These are phyloP conservation scores for Cyclocybe cylindracea DNA, from an alignment of 768 basidiomycete species.

Conservation along the genomic window DNA sequence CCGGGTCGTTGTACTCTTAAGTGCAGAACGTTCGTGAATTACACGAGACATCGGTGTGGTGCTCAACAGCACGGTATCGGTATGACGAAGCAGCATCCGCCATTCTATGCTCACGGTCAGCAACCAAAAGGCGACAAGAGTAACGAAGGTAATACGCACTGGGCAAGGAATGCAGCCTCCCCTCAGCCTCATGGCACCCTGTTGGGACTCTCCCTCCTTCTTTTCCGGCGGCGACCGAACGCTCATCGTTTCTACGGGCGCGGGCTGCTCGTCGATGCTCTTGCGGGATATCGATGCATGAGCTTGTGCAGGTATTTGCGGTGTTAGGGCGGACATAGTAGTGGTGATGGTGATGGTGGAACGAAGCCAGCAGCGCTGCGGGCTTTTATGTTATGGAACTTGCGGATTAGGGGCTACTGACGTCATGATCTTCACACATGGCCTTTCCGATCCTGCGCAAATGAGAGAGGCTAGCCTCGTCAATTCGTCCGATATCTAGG, in stretches of 20 bases:
- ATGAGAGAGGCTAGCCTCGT: too few relatives aligned
- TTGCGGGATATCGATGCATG: slow-evolving; percentile 11
- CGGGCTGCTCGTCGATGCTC: slow-evolving; percentile 1
- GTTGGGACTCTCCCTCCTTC: background rate
- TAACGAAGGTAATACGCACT: slow-evolving; percentile 11
- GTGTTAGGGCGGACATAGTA: slow-evolving; percentile 1
- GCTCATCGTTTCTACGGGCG: slow-evolving; percentile 1
- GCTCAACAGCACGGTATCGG: slow-evolving; percentile 28
- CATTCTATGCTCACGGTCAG: slow-evolving; percentile 9
- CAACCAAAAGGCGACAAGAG: background rate
- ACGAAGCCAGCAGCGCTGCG: too few relatives aligned
- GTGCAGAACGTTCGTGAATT: too few relatives aligned
- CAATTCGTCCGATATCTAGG: too few relatives aligned
- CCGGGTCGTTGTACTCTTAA: too few relatives aligned
- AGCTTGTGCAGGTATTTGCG: slow-evolving; percentile 1
- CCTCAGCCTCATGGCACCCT: slow-evolving; percentile 20
- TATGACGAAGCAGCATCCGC: slow-evolving; percentile 30
- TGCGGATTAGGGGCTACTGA: too few relatives aligned
- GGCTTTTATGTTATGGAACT: too few relatives aligned
- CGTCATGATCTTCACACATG: too few relatives aligned
- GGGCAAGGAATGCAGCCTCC: slow-evolving; percentile 35
- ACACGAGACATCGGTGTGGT: background rate
- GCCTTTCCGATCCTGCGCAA: too few relatives aligned
- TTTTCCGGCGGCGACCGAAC: background rate
- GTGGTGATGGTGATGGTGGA: too few relatives aligned